A percentile compares a stretch with the other conserved stretches of the same genome.
These are phyloP conservation scores for Diaporthe velutina DNA, from an alignment of 2,329 filamentous ascomycete species.

Conservation along the genomic window DNA sequence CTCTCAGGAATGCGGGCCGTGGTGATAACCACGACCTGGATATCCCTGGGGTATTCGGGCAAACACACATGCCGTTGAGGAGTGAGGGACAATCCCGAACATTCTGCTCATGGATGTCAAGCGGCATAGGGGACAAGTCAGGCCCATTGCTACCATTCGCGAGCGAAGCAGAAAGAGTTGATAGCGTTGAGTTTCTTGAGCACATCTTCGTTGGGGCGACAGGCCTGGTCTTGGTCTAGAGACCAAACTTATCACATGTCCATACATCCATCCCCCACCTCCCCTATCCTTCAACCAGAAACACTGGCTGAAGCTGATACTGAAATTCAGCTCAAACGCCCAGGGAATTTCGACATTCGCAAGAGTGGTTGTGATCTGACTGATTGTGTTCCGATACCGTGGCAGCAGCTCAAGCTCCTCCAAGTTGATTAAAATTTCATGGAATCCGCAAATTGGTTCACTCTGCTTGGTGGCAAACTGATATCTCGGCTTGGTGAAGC, in stretches of 20 bases:
- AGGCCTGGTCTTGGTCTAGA: neutral
- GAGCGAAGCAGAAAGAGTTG: neutral
- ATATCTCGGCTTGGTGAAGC: neutral
- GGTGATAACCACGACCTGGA: neutral
- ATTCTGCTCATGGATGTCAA: no score
- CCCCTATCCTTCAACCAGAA: neutral
- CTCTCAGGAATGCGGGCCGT: neutral
- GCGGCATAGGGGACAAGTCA: neutral
- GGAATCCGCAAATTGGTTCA: neutral
- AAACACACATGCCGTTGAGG: neutral
- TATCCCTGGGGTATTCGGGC: neutral
- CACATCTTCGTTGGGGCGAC: neutral
- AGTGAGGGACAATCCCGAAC: neutral
- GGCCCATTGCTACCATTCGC: neutral
- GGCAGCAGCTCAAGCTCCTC: neutral
- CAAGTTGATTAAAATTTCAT: neutral
- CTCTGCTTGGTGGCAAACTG: neutral
- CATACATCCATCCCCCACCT: neutral
- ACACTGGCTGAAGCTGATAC: neutral
- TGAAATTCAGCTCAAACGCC: neutral
- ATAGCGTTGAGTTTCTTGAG: no score
- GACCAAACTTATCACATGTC: neutral
- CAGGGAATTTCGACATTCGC: neutral
- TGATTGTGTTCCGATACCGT: neutral
- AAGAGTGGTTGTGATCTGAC: neutral